Evolutionary conservation across 2,329 filamentous ascomycete species (phyloP).

Genomic region (Stachybotrys elegans): DNA sequence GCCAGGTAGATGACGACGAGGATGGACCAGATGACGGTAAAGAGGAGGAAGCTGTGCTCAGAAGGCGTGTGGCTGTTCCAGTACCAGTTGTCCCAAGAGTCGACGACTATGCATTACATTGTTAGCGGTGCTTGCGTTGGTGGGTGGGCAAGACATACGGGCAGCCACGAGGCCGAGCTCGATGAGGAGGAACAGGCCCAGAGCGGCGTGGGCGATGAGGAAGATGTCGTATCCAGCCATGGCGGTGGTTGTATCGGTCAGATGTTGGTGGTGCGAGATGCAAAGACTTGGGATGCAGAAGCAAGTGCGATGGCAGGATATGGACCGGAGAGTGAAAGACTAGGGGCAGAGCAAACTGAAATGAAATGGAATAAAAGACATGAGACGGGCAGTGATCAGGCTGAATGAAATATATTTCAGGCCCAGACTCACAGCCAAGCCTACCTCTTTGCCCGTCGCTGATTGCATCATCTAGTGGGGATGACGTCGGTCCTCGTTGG

Average conservation of each 20-base stretch:
- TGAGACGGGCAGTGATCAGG: too few species aligned
- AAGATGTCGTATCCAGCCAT: slow-evolving; percentile 53
- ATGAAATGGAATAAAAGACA: too few species aligned
- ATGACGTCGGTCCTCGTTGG: background rate
- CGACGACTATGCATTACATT: slow-evolving; percentile 27
- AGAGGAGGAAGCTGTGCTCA: slow-evolving; percentile 72
- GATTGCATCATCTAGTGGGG: background rate
- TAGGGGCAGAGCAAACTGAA: too few species aligned
- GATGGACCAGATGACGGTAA: slow-evolving; percentile 71
- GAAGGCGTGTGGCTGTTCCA: slow-evolving; percentile 38
- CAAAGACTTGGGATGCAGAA: too few species aligned
- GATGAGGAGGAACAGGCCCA: slow-evolving; percentile 65
- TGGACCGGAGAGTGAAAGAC: too few species aligned
- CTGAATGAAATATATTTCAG: too few species aligned
- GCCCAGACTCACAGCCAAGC: too few species aligned
- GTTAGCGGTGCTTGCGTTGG: slow-evolving; percentile 3
- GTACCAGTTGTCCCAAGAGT: slow-evolving; percentile 17
- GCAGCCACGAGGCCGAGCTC: slow-evolving; percentile 72
- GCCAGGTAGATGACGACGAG: slow-evolving; percentile 67
- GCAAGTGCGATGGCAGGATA: too few species aligned
- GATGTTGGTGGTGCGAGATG: too few species aligned
- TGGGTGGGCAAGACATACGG: slow-evolving; percentile 39
- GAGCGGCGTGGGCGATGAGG: slow-evolving; percentile 59
- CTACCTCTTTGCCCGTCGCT: too few species aligned
- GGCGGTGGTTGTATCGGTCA: too few species aligned